Base-by-base conservation (phyloP, 805 yeast species). In the Komagataella ulmi region DNA sequence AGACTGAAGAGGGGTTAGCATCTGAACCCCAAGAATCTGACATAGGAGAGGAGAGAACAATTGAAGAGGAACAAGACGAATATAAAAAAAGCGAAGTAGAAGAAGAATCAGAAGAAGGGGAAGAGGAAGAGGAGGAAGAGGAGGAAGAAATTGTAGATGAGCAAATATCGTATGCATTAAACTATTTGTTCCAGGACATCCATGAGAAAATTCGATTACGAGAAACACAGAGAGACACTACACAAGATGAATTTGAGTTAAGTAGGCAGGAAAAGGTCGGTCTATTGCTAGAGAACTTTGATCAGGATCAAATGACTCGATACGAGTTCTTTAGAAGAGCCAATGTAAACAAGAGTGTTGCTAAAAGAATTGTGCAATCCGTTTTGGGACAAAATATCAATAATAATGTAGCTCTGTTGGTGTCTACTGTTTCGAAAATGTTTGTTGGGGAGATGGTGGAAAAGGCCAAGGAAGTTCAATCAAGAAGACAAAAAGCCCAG, bases 371-470 rank as follows among this genome's bases (percentile, higher is more conserved):
- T 21, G 90, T 95, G 10, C 82, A 84, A 58, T 77, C 85, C 24
- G 84, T 85, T 0, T 70, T 88, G 49, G 89, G 88, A 46, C 96
- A 89, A 62, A 80, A 83, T 48, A 80, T 89, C 8, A 82, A 91
- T 1, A 86, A 78, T 53, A 85, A 85, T 55, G 83, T 88, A 19
- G 85, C 95, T 0, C 81, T 87, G 51, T 82, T 88, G 7, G 65
- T 90, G 48, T 86, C 91, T 5, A 96, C 97, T 64, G 76, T 88
- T 52, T 85, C 95, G 2, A 90, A 90, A 62, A 85, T 88, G 58
- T 83, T 87, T 62, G 76, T 89, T n/a, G 96, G 96, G 10, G 97
- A 90, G 58, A 76, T 90, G 17, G 84, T 90, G 10, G 95, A 90
- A 55, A 73, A 79, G 59, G 95, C 96, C 0, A 74, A 83, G 55